Percentiles rank a stretch among this genome's conserved stretches.
Conservation (phyloP, 495 filamentous ascomycete genomes). For the Parathielavia hyrcaniae region DNA sequence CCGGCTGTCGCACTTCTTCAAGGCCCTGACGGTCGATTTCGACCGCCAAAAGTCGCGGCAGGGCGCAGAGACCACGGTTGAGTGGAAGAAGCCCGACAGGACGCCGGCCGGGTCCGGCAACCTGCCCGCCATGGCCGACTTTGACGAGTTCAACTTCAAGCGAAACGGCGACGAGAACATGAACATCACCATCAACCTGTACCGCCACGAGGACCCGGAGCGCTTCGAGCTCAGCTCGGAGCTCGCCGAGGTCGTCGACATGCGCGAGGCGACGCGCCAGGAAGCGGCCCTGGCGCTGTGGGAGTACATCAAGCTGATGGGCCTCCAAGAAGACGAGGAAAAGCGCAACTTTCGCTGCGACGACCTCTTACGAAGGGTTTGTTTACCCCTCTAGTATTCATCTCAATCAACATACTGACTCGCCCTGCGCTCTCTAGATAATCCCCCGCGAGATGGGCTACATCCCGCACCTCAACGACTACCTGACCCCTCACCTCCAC, state of each 20-base stretch:
- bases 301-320: conserved; percentile 87
- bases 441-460: conserved; percentile 71
- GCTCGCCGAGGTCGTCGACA: conserved; percentile 80
- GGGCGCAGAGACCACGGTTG: conserved; percentile 52
- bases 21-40: conserved; percentile 80
- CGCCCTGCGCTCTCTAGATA: conserved; percentile 47
- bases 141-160: conserved; percentile 88
- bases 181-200: conserved; percentile 84
- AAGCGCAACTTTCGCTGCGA: conserved; percentile 88
- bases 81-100: conserved; percentile 66
- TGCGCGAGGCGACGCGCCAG: conserved; percentile 75
- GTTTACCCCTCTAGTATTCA: neutral
- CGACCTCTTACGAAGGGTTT: conserved; percentile 67
- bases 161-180: conserved; percentile 85
- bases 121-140: conserved; percentile 59
- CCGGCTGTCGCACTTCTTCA: conserved; percentile 93
- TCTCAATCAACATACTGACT: conserved; percentile 17
- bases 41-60: conserved; percentile 53
- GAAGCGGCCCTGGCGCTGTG: conserved; percentile 85
- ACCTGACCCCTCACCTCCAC: conserved; percentile 65
- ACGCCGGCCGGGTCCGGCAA: conserved; percentile 45
- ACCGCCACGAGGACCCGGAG: conserved; percentile 78
- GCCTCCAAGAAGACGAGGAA: conserved; percentile 87
- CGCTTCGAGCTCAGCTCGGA: conserved; percentile 67
- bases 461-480: conserved; percentile 82